Conservation (phyloP, 768 basidiomycete genomes). For the Kondoa malvinella region DNA sequence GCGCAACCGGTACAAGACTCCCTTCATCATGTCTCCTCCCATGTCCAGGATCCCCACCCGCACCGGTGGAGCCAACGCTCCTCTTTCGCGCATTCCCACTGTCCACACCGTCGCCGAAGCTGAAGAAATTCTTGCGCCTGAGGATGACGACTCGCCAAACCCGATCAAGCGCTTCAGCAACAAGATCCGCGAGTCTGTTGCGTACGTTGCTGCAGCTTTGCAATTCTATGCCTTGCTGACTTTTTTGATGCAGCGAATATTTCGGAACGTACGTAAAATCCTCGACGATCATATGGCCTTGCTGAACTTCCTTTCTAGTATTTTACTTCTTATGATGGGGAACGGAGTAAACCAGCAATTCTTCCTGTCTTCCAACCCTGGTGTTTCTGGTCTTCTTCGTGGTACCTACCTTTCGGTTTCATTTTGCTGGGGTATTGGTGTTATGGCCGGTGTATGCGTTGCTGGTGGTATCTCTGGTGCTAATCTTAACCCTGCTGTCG, state of each 20-base stretch:
- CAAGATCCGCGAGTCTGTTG: not conserved
- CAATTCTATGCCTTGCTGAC: no score
- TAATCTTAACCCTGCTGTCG: constrained; percentile 10
- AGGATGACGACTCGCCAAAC: not conserved
- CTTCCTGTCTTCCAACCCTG: constrained; percentile 1
- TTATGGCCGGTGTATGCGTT: constrained; percentile 15
- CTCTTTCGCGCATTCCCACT: not conserved
- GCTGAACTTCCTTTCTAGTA: constrained; percentile 13
- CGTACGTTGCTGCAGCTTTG: no score
- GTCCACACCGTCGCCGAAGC: not conserved
- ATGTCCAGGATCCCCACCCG: no score
- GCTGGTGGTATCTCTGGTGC: constrained; percentile 19
- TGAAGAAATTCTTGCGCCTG: not conserved
- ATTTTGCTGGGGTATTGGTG: constrained; percentile 17
- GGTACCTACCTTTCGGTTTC: constrained; percentile 18
- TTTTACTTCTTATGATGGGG: constrained; percentile 14
- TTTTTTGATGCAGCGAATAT: no score
- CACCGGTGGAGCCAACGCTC: no score
- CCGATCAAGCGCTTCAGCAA: not conserved
- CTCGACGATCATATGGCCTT: no score
- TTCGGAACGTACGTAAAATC: no score
- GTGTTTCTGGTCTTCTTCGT: constrained; percentile 9
- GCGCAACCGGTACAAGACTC: not conserved
- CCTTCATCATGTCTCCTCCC: not conserved
- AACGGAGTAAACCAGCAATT: constrained; percentile 17